Evolutionary conservation across 192 early-diverging fungal genomes (phyloP).

Genomic region (Rhizophagus clarus): DNA sequence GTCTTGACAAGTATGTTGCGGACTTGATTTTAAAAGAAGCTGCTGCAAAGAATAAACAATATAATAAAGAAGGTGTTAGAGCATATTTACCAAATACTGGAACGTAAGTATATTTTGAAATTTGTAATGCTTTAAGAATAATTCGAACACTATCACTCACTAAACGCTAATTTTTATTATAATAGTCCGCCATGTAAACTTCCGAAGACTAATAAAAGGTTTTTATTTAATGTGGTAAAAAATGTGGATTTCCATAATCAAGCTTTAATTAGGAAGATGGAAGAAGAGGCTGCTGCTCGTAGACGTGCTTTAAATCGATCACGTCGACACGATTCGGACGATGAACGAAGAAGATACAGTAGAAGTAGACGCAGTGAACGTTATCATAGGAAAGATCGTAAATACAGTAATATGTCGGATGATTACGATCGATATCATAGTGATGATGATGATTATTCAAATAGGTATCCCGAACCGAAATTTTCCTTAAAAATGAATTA

Average conservation of each 20-base stretch:
- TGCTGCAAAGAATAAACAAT: constrained; percentile 38
- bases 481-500: too few species aligned
- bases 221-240: constrained; percentile 56
- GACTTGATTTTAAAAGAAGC: constrained; percentile 55
- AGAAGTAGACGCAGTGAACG: background rate
- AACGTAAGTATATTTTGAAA: constrained; percentile 17
- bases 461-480: background rate
- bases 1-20: constrained; percentile 59
- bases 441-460: background rate
- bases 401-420: background rate
- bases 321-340: background rate
- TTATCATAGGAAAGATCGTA: background rate
- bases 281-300: constrained; percentile 45
- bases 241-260: constrained; percentile 59
- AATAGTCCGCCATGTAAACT: constrained; percentile 43
- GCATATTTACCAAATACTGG: constrained; percentile 42
- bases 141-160: too few species aligned
- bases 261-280: constrained; percentile 47
- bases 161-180: constrained; percentile 11
- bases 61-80: constrained; percentile 41
- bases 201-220: constrained; percentile 60
- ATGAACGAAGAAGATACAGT: constrained; percentile 23
- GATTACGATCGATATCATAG: background rate
- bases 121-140: background rate
- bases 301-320: constrained; percentile 35